Evolutionary conservation across 2,329 filamentous ascomycete genomes (phyloP), one percentile per base, ranked within the genome.

Genomic region (Colletotrichum musicola): DNA sequence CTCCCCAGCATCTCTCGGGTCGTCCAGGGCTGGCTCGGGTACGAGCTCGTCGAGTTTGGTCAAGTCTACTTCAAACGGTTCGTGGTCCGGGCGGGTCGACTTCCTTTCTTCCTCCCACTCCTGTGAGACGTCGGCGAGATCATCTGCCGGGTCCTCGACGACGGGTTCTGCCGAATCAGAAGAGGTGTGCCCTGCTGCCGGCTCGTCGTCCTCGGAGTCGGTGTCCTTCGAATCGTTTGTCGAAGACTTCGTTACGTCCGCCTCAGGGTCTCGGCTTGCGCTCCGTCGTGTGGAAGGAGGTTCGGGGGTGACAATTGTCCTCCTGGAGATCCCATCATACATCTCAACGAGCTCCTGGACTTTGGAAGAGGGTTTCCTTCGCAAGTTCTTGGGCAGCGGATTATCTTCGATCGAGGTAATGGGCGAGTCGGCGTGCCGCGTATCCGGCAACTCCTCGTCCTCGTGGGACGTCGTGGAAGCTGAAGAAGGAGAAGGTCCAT

Each of bases 261-360:
- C 16, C 13, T 56, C 25, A 3, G 40, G 57, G 7, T 58, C 62
- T 47, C 55, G 57, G 22, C 69, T 71, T 16, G 55, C 27, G 38
- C 69, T 71, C 3, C 59, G 4, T 49, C 51, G 18, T 54, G 27
- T 40, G 27, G 30, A 12, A 20, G 27, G 22, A 3, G 54, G 49
- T 38, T 71, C 67, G 3, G 53, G 62, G 4, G 53, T 54, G 35
- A 46, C 14, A 18, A 30, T 57, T 40, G 20, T 71, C 30, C 59
- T 71, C 60, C 71, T 79, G 0, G 77, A 72, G 13, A 87, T 78
- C 3, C 81, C 83, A 67, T 89, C 85, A 56, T 81, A 86, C 77
- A 84, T 81, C 22, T 81, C 81, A 38, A 87, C 85, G 25, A 88
- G 76, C 55, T 83, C 82, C 62, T 85, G 83, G 2, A 88, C 84